A percentile compares a stretch with the other conserved stretches of the same genome.
These are phyloP conservation scores for Aurinia saxatilis DNA, from an alignment of 345 rosid species.

Conservation along the genomic window DNA sequence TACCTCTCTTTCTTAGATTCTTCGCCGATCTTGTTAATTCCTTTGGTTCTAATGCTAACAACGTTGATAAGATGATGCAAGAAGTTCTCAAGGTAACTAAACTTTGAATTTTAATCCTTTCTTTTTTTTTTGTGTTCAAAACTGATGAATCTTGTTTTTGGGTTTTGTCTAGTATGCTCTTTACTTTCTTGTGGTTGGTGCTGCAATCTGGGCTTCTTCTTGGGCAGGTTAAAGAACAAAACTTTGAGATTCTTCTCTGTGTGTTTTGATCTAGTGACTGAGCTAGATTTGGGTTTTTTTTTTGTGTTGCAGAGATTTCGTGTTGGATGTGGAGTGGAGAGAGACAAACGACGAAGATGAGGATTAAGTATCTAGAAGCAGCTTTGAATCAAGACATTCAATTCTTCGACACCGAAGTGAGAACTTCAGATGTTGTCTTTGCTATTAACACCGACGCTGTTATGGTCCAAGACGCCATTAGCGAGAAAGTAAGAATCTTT, in stretches of 20 bases:
- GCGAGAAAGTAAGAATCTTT: slow-evolving; percentile 67
- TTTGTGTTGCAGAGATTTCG: slow-evolving; percentile 59
- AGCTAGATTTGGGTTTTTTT: not conserved
- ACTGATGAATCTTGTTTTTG: not conserved
- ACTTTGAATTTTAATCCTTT: not conserved
- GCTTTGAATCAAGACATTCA: slow-evolving; percentile 92
- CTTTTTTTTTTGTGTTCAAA: not conserved
- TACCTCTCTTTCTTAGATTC: slow-evolving; percentile 90
- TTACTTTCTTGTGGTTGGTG: slow-evolving; percentile 96
- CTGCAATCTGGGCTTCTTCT: slow-evolving; percentile 98
- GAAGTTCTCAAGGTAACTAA: slow-evolving; percentile 82
- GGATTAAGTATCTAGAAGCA: slow-evolving; percentile 90
- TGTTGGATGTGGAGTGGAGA: slow-evolving; percentile 99
- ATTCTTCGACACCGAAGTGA: slow-evolving; percentile 87
- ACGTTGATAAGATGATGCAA: slow-evolving; percentile 92
- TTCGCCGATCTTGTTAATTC: slow-evolving; percentile 99
- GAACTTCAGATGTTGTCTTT: slow-evolving; percentile 86
- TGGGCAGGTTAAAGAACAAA: slow-evolving; percentile 69
- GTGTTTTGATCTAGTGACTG: not conserved
- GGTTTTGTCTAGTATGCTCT: slow-evolving; percentile 67
- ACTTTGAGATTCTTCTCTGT: not conserved
- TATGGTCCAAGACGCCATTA: slow-evolving; percentile 96
- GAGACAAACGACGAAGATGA: slow-evolving; percentile 96
- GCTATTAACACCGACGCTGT: slow-evolving; percentile 94
- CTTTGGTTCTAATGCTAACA: slow-evolving; percentile 86